phyloP scores from a whole-genome alignment of 73 alveolate genomes.

The Effrenium voratum region DNA sequence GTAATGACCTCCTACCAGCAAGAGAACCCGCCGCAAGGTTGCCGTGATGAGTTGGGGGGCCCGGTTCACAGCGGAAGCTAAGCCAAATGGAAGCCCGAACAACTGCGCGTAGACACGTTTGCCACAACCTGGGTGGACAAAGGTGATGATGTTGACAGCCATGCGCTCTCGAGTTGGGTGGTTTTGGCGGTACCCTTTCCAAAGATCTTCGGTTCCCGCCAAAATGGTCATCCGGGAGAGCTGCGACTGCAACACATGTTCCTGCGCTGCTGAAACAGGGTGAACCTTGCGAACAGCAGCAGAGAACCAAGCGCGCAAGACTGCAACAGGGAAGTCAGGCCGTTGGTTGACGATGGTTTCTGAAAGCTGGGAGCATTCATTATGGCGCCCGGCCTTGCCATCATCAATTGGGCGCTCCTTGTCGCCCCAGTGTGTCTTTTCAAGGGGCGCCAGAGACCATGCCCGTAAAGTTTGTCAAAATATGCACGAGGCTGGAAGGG shows the following conservation, averaged over 20 bases:
- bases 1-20: not conserved
- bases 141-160: conserved; percentile 7
- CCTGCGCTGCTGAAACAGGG: not conserved
- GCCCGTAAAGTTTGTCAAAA: not conserved
- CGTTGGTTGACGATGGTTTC: conserved; percentile 30
- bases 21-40: not conserved
- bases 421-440: conserved; percentile 8
- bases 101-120: conserved; percentile 39
- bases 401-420: conserved; percentile 39
- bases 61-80: conserved; percentile 3
- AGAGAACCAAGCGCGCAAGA: not conserved
- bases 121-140: not conserved
- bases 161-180: not conserved
- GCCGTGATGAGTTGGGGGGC: conserved; percentile 48
- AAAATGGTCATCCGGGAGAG: not conserved
- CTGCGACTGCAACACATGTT: not conserved
- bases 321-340: conserved; percentile 30
- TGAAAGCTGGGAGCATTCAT: conserved; percentile 8
- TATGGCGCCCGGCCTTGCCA: conserved; percentile 29
- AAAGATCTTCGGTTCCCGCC: conserved; percentile 1
- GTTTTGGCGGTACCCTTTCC: conserved; percentile 65
- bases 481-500: not conserved
- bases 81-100: conserved; percentile 33
- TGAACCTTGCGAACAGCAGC: not conserved
- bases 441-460: conserved; percentile 25